Percentiles rank a stretch among this genome's conserved stretches.
Conservation (phyloP, 257 asterid species). For the Solanum clarkiae region DNA sequence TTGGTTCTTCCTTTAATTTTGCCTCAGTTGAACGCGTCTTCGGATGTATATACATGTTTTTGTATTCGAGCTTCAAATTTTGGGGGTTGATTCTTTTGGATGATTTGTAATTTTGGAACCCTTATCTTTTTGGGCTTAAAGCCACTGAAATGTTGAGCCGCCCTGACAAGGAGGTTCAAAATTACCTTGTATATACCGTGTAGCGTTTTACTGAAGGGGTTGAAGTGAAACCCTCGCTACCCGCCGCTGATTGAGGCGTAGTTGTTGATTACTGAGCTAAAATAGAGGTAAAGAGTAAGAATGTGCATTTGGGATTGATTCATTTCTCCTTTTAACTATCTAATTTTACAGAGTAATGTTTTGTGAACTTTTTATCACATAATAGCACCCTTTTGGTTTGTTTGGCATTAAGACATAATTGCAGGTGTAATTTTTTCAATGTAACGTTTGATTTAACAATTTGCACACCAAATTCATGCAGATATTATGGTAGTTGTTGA, state of each 20-base stretch:
- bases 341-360: not conserved
- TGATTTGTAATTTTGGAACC: no score
- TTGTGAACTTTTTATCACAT: not conserved
- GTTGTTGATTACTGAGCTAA: not conserved
- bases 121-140: no score
- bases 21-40: no score
- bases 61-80: no score
- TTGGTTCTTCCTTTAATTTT: no score
- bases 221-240: no score
- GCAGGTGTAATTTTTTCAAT: not conserved
- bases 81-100: no score
- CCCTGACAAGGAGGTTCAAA: no score
- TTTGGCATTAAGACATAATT: not conserved
- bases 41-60: no score
- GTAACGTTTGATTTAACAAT: not conserved
- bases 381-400: not conserved
- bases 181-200: no score
- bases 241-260: not conserved
- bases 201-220: no score
- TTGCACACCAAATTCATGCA: not conserved
- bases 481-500: not conserved
- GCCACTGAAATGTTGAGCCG: no score
- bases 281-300: not conserved
- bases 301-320: not conserved
- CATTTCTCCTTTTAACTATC: not conserved